Conservation (phyloP, 2,329 filamentous ascomycete species). For the Rhynchosporium graminicola region DNA sequence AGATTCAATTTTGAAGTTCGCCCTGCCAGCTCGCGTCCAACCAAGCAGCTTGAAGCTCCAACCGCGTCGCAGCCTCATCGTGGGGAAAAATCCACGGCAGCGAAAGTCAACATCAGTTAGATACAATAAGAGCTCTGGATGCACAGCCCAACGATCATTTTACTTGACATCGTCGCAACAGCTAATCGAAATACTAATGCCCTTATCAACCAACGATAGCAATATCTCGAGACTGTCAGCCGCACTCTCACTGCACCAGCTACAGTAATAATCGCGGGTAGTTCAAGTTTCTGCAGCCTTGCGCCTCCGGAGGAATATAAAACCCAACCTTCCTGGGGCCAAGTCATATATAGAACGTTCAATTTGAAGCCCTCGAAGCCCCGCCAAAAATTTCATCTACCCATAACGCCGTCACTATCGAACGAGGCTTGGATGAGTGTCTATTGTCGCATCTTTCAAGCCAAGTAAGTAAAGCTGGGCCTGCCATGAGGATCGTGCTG, state of each 20-base stretch:
- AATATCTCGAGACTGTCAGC: background rate
- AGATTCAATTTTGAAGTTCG: background rate
- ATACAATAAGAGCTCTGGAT: background rate
- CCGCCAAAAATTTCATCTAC: background rate
- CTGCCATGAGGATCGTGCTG: background rate
- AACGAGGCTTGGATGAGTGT: background rate
- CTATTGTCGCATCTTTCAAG: background rate
- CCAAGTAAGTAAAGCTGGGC: background rate
- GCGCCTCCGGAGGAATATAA: background rate
- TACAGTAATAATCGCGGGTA: background rate
- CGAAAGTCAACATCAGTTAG: background rate
- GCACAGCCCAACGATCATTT: background rate
- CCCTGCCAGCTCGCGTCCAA: conserved; percentile 7
- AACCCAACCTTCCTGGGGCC: background rate
- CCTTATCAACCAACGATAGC: background rate
- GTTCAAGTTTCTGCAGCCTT: conserved; percentile 4
- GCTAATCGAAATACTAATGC: background rate
- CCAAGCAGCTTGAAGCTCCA: background rate
- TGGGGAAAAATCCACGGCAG: background rate
- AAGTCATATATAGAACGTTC: background rate
- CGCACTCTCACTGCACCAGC: background rate
- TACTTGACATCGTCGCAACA: background rate
- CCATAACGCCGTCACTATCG: background rate
- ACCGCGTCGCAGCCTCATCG: background rate
- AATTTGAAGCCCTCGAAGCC: background rate